Evolutionary conservation across 1,139 yeast species (phyloP), one percentile per base, ranked within the genome.

Genomic region (Suhomyces terraborum): DNA sequence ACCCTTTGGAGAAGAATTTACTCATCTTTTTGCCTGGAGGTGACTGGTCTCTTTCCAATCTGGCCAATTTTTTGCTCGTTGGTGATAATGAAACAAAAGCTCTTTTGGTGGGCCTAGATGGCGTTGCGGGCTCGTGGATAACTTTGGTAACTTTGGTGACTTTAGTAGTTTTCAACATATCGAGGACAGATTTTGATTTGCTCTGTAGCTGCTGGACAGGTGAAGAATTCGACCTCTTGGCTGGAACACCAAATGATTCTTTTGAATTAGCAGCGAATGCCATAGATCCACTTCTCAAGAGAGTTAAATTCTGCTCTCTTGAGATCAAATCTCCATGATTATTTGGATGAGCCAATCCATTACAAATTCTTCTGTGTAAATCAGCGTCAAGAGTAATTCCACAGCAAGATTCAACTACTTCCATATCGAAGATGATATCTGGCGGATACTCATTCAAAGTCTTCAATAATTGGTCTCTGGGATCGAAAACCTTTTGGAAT

Each of bases 401-500:
- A 48, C 94, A 84, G 48, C 86, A 82, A 7, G 67, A 63, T 41
- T 77, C 77, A 13, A 83, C 62, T 8, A 66, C 57, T n/a, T 68
- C 70, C 45, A 45, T 56, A 47, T 51, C 67, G n/a, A 48, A 40
- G 3, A 47, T 53, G 21, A 69, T 54, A 6, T 59, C 67, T 1
- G 61, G 64, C 0, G 85, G 83, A 24, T 83, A 67, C 6, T 75
- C 79, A 51, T 79, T 80, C 50, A 91, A 69, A 32, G 88, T 79
- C 1, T 74, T 70, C 20, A 89, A 62, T 25, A 54, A 44, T 34
- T 72, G 61, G 1, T 57, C 50, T 2, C 59, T 39, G 0, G 96
- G 95, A 56, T 91, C 79, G 60, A 80, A 93, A 0, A 94, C 97
- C 48, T 95, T 75, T 60, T 89, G 98, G 61, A 72, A 87, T 55